phyloP scores from a whole-genome alignment of 106 monocot species.

The Narthecium ossifragum region DNA sequence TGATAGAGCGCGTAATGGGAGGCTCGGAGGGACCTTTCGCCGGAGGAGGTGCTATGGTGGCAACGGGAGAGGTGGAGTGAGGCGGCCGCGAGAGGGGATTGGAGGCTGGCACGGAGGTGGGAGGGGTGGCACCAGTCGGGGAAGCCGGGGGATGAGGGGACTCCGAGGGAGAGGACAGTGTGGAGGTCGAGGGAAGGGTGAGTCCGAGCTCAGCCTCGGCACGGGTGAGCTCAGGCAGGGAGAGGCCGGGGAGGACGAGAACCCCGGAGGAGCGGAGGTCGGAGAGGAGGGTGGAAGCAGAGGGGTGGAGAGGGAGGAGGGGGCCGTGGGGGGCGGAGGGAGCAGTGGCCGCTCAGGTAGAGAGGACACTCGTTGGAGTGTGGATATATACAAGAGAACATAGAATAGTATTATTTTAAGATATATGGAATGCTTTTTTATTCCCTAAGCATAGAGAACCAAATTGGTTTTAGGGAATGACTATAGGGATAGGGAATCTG shows the following conservation, averaged over 20 bases:
- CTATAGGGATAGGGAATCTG: too few relatives aligned
- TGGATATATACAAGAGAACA: too few relatives aligned
- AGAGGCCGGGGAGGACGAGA: conserved; percentile 40
- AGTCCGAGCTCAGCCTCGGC: conserved; percentile 56
- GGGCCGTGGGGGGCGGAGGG: not conserved
- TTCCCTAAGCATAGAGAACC: too few relatives aligned
- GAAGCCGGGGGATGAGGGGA: conserved; percentile 68
- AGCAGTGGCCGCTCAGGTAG: too few relatives aligned
- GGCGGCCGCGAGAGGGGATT: conserved; percentile 60
- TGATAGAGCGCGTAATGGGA: conserved; percentile 18
- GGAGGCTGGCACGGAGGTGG: conserved; percentile 25
- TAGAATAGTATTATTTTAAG: too few relatives aligned
- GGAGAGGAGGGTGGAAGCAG: not conserved
- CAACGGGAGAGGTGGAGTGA: conserved; percentile 67
- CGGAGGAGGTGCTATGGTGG: conserved; percentile 43
- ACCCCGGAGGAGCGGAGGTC: conserved; percentile 8
- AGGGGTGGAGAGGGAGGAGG: not conserved
- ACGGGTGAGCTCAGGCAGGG: conserved; percentile 42
- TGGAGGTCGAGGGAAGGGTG: conserved; percentile 87
- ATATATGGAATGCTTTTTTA: too few relatives aligned
- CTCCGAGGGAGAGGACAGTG: too few relatives aligned
- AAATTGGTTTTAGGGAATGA: too few relatives aligned
- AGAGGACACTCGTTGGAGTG: too few relatives aligned
- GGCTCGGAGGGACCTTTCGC: conserved; percentile 5
- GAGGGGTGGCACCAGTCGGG: conserved; percentile 49